Base-by-base conservation (phyloP, 768 basidiomycete genomes). In the Boletus rufocinnamomeus region DNA sequence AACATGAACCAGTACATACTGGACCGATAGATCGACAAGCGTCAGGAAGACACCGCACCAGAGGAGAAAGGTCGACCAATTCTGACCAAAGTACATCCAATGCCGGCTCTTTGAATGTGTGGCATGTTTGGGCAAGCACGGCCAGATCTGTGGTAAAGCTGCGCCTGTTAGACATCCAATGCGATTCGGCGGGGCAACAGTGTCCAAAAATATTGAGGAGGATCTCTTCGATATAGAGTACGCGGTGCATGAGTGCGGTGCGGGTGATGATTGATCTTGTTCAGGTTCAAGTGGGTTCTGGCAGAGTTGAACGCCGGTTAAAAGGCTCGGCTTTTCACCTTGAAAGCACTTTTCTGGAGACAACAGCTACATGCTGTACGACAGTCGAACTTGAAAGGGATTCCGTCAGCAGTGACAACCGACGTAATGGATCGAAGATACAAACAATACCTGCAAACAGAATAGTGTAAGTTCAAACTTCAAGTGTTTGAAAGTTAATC, bases 61-160 rank as follows among this genome's bases (percentile, higher is more conserved):
- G 34, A 17, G 60, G 44, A 4, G 38, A n/a, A 13, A 54, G 52
- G 23, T 51, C 38, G 4, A 14, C 1, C 52, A 60, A 43, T 10
- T 54, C 53, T 1, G 45, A 61, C 58, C 60, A 60, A 7, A 61
- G 52, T 2, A 50, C 23, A n/a, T 59, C 28, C 28, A 61, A 27
- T 9, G 60, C 60, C 7, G 52, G 57, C 2, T 54, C 60, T 46
- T 54, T 61, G 38, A 61, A 60, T 3, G 34, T 13, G 8, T 9
- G 58, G 30, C 49, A 61, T 2, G 60, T 60, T 30, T 52, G 34
- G 28, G 49, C 52, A 13, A 61, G 44, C 4, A 16, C 21, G 16
- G 37, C 37, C 7, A 61, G 25, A n/a, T 34, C 52, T 11, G 34
- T 23, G 30, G 44, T 27, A 23, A 7, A 14, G 1, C 30, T 16